phyloP scores from a whole-genome alignment of 495 filamentous ascomycete genomes.

The Margaritispora aquatica region DNA sequence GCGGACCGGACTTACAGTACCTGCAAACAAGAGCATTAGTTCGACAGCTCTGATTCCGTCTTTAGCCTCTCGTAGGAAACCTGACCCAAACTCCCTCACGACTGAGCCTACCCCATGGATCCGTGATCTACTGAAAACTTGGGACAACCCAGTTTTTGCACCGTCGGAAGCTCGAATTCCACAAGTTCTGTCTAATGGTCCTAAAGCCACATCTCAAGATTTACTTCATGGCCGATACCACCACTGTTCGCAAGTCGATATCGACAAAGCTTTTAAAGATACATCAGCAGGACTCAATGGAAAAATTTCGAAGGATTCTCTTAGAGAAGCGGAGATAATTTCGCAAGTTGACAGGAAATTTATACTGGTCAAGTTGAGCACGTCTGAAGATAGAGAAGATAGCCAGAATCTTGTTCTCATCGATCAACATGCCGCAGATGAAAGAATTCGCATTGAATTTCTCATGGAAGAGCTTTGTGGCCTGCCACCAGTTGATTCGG shows the following conservation, averaged over 20 bases:
- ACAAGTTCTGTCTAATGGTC: slow-evolving; percentile 18
- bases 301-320: slow-evolving; percentile 58
- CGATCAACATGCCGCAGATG: slow-evolving; percentile 94
- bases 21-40: background rate
- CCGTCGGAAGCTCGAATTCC: slow-evolving; percentile 29
- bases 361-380: slow-evolving; percentile 52
- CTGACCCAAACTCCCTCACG: background rate
- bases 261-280: slow-evolving; percentile 18
- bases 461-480: slow-evolving; percentile 51
- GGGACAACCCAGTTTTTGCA: slow-evolving; percentile 34
- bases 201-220: slow-evolving; percentile 42
- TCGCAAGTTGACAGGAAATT: slow-evolving; percentile 88
- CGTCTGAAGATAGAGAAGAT: background rate
- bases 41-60: background rate
- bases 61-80: background rate
- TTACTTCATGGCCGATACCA: slow-evolving; percentile 10
- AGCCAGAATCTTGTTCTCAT: slow-evolving; percentile 56
- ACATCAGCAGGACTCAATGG: slow-evolving; percentile 17
- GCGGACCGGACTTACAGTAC: slow-evolving; percentile 47
- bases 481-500: slow-evolving; percentile 12
- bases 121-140: slow-evolving; percentile 29
- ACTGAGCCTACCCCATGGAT: slow-evolving; percentile 33
- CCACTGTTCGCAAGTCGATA: slow-evolving; percentile 21
- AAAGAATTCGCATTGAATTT: slow-evolving; percentile 73
- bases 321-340: slow-evolving; percentile 61